phyloP scores from a whole-genome alignment of 345 rosid species.

The Citrus maxima region DNA sequence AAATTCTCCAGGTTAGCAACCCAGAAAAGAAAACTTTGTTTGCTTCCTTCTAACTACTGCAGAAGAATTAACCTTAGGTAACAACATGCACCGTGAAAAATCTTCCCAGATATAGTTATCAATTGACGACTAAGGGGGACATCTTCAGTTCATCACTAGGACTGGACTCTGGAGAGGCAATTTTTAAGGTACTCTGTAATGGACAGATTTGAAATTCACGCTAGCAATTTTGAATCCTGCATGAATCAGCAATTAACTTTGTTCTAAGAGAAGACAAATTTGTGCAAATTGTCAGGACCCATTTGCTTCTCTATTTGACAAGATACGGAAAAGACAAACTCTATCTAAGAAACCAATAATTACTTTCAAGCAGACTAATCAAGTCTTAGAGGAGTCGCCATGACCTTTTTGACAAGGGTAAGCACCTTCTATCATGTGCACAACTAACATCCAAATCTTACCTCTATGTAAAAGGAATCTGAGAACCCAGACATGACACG shows the following conservation, averaged over 20 bases:
- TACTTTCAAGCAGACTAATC: neutral
- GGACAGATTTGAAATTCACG: neutral
- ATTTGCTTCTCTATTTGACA: too few species aligned
- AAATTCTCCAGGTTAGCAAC: neutral
- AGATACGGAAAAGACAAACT: neutral
- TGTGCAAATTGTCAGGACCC: neutral
- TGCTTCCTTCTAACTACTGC: neutral
- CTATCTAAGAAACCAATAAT: neutral
- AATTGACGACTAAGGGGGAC: neutral
- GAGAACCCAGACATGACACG: constrained; percentile 95
- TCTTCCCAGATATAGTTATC: neutral
- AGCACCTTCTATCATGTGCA: neutral
- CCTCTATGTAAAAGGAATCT: constrained; percentile 83
- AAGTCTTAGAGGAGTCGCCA: neutral
- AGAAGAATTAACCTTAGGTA: neutral
- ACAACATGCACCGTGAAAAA: neutral
- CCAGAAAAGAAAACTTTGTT: neutral
- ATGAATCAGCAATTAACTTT: neutral
- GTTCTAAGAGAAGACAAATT: neutral
- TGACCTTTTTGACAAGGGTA: neutral
- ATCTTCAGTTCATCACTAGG: neutral
- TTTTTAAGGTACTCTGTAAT: neutral
- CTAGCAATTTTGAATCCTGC: neutral
- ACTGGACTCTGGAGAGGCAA: neutral
- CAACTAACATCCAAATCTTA: constrained; percentile 17